Base-by-base conservation (phyloP, 2,329 filamentous ascomycete species). In the Septoria linicola region DNA sequence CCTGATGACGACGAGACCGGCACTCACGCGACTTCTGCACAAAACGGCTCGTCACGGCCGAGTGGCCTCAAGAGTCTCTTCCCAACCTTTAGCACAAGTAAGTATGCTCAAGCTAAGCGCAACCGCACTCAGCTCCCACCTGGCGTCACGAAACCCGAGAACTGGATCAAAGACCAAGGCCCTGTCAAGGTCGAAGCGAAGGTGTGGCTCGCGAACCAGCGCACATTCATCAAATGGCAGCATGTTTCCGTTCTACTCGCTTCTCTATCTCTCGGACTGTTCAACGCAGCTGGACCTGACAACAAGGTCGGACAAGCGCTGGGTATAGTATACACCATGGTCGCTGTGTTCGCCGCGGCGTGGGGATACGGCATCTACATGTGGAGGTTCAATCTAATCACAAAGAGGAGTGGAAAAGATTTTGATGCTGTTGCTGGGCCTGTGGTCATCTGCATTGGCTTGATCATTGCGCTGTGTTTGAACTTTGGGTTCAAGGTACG, bases 221-320 rank as follows among this genome's bases (percentile, higher is more conserved):
- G 93, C 55, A 99, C 93, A 0, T 99, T 96, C 68, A 85, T 99
- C 71, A 97, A 96, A 72, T 99, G 93, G 93, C 89, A 97, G 75
- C 91, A 97, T 70, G 90, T 99, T 64, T 86, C 84, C 55, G 83
- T 99, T 41, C 78, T 99, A 11, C 83, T 99, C 19, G 91, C 90
- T 31, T 84, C 85, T 17, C 73, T 99, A 23, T 88, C 89, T 0
- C 75, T 99, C 10, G 88, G 86, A 17, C 75, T 99, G 21, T 96
- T 92, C 73, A 92, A 95, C 62, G 89, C 92, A 0, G 91, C 91
- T 0, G 88, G 88, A 5, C 76, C 84, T 60, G 65, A 76, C 51
- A 89, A 95, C 69, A 76, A 76, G n/a, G 70, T 96, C 25, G 90
- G 89, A 0, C 80, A 88, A 61, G 75, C 76, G 31, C 82, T 97